Conservation (phyloP, 78 protist species). For the Speleostelium caveatum region DNA sequence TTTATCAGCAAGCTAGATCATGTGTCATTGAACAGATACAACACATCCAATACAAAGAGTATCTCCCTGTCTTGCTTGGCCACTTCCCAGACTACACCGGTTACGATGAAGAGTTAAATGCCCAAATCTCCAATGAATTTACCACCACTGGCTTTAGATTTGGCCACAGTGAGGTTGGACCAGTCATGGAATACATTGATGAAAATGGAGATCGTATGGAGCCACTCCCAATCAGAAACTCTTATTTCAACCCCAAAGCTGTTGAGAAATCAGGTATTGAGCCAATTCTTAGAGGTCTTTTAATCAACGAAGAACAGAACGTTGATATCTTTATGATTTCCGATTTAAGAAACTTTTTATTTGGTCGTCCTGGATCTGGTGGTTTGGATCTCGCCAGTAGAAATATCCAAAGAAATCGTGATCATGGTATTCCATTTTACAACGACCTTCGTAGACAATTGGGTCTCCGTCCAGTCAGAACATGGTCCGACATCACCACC, state of each 20-base stretch:
- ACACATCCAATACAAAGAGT: slow-evolving; percentile 61
- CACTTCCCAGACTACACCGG: slow-evolving; percentile 46
- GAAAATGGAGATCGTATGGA: slow-evolving; percentile 3
- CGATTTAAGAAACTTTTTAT: slow-evolving; percentile 73
- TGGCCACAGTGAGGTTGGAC: slow-evolving; percentile 82
- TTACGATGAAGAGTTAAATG: slow-evolving; percentile 31
- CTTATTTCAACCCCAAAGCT: slow-evolving; percentile 74
- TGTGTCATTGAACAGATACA: slow-evolving; percentile 74
- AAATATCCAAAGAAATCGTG: slow-evolving; percentile 73
- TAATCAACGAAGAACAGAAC: slow-evolving; percentile 7
- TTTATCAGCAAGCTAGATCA: slow-evolving; percentile 60
- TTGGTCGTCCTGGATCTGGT: slow-evolving; percentile 77
- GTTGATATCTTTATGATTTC: slow-evolving; percentile 55
- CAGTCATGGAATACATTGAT: slow-evolving; percentile 16
- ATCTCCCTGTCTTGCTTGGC: slow-evolving; percentile 49
- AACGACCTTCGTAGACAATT: slow-evolving; percentile 24
- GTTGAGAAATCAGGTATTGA: slow-evolving; percentile 29
- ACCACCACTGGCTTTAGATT: slow-evolving; percentile 73
- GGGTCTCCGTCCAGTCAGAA: slow-evolving; percentile 52
- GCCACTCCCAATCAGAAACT: slow-evolving; percentile 29
- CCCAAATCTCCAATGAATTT: slow-evolving; percentile 59
- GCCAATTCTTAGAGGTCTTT: slow-evolving; percentile 57
- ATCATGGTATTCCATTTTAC: slow-evolving; percentile 77
- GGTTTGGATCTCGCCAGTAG: slow-evolving; percentile 73
- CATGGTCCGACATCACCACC: slow-evolving; percentile 38